Conservation (phyloP, 2,329 filamentous ascomycete genomes). For the Ophiostoma montium region DNA sequence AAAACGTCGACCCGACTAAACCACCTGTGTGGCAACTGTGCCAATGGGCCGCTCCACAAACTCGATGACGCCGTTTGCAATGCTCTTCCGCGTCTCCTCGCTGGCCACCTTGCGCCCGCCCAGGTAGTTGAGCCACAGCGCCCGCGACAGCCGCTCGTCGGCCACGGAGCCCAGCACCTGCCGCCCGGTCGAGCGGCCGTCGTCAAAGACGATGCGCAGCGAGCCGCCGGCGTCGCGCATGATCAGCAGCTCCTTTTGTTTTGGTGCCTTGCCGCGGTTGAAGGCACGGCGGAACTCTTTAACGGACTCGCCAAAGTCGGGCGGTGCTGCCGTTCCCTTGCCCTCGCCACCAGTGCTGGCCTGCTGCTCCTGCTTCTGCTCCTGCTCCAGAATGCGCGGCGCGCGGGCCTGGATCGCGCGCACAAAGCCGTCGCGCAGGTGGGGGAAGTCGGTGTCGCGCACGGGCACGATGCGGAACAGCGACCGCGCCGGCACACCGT, state of each 20-base stretch:
- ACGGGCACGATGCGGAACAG: conserved; percentile 76
- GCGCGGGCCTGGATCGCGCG: conserved; percentile 66
- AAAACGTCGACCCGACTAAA: conserved; percentile 15
- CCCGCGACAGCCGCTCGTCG: conserved; percentile 67
- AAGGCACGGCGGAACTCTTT: conserved; percentile 71
- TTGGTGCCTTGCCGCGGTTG: conserved; percentile 64
- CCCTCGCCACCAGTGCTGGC: neutral
- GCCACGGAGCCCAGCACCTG: conserved; percentile 52
- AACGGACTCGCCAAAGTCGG: conserved; percentile 57
- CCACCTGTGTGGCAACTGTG: conserved; percentile 68
- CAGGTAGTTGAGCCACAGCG: conserved; percentile 84
- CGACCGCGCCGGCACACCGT: conserved; percentile 53
- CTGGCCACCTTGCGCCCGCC: conserved; percentile 78
- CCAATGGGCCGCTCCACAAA: conserved; percentile 81
- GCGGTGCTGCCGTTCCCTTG: neutral
- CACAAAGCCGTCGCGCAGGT: conserved; percentile 83
- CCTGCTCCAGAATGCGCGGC: conserved; percentile 20
- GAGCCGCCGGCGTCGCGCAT: conserved; percentile 50
- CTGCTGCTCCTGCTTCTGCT: conserved; percentile 28
- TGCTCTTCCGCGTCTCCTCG: conserved; percentile 62
- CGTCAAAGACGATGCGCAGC: conserved; percentile 54
- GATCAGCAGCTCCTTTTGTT: conserved; percentile 64
- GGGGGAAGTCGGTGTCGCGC: conserved; percentile 87
- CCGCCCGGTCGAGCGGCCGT: conserved; percentile 30
- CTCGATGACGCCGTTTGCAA: conserved; percentile 77